Base-by-base conservation (phyloP, 805 yeast species). In the Teunomyces cretensis region DNA sequence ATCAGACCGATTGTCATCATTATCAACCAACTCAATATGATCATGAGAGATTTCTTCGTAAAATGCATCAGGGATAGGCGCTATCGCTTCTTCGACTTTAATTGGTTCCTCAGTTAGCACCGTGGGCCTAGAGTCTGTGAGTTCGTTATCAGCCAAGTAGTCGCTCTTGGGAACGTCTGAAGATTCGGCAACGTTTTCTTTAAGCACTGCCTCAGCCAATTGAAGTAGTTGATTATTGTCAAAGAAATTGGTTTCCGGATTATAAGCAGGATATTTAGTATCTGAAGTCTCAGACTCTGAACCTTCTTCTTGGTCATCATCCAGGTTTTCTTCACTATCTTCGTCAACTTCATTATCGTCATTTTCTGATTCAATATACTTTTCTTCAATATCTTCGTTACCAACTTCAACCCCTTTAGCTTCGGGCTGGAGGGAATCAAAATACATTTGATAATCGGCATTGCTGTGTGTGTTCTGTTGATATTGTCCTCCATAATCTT, bases 1-100 rank as follows among this genome's bases (percentile, higher is more conserved):
- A n/a, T 53, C 60, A 4, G 56, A 33, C 2, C 44, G 22, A 19
- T 49, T 53, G 32, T 54, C 61, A 39, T 57, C 57, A 19, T 53
- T 58, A 35, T 19, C 38, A 35, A 35, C 13, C 38, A 35, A 35
- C 19, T 35, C 38, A 13, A 35, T 22, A 11, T 35, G 27, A n/a
- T 17, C 17, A n/a, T 24, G 16, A 7, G 38, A 22, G 26, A 50
- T 50, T 41, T 62, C 65, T 37, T 40, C 43, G 32, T 48, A 48
- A 32, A 53, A 53, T 24, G 56, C 31, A 19, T 39, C 43, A 2
- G 57, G 55, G 2, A 47, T 24, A 8, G 55, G 50, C 6, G 54
- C 54, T 9, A 17, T 27, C 13, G 17, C 37, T 14, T 33, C 39
- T 11, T n/a, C 27, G 7, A 12, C 42, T 9, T 33, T 28, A 9